phyloP scores from a whole-genome alignment of 2,329 filamentous ascomycete genomes.

The Fusarium nisikadoi region DNA sequence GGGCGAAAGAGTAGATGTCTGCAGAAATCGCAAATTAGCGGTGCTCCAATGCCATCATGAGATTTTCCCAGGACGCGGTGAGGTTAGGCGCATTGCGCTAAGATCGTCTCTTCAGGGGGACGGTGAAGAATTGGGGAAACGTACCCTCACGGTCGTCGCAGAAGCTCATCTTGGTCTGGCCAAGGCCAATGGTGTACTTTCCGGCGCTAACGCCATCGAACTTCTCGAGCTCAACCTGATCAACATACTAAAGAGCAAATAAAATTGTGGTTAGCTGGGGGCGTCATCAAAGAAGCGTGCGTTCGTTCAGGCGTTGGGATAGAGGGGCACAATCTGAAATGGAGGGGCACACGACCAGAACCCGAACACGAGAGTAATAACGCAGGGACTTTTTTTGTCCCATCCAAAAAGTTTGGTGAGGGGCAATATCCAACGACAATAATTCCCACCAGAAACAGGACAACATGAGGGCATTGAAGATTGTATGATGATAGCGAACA shows the following conservation, averaged over 20 bases:
- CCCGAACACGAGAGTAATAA: conserved; percentile 27
- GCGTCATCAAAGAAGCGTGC: conserved; percentile 29
- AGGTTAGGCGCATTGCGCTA: conserved; percentile 18
- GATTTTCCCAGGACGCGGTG: background rate
- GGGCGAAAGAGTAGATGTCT: conserved; percentile 90
- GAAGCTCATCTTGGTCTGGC: conserved; percentile 93
- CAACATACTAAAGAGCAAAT: conserved; percentile 72
- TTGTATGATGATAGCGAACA: conserved; percentile 5
- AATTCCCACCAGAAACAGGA: conserved; percentile 14
- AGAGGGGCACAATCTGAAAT: conserved; percentile 41
- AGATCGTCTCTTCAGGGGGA: conserved; percentile 13
- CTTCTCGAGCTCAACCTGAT: conserved; percentile 84
- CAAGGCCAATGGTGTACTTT: conserved; percentile 92
- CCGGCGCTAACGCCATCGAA: conserved; percentile 84
- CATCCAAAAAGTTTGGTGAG: conserved; percentile 35
- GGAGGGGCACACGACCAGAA: conserved; percentile 44
- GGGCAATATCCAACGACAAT: conserved; percentile 33
- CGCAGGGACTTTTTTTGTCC: conserved; percentile 37
- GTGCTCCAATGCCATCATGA: conserved; percentile 10
- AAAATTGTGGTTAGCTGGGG: conserved; percentile 43
- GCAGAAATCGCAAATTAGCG: conserved; percentile 26
- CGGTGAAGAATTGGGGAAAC: conserved; percentile 27
- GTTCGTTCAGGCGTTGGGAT: conserved; percentile 23
- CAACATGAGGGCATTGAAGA: conserved; percentile 12
- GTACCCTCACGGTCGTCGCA: conserved; percentile 88